phyloP scores from a whole-genome alignment of 768 basidiomycete species.

The Agrocybe praecox region DNA sequence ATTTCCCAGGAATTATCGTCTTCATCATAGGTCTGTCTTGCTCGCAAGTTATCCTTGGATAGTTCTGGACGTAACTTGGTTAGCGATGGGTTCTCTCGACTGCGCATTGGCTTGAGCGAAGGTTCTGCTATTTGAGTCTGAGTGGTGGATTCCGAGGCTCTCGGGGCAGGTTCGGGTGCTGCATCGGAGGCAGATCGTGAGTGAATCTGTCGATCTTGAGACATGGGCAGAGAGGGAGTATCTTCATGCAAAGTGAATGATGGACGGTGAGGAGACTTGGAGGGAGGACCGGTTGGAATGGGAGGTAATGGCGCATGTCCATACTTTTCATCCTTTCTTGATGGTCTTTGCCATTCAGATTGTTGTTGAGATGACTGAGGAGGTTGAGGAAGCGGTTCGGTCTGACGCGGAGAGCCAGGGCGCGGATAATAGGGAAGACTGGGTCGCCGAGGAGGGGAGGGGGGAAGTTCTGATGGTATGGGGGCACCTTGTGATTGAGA shows the following conservation, averaged over 20 bases:
- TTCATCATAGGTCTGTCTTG: constrained; percentile 18
- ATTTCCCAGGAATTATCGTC: constrained; percentile 22
- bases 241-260: constrained; percentile 41
- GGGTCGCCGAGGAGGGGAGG: constrained; percentile 42
- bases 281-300: constrained; percentile 35
- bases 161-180: constrained; percentile 42
- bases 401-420: constrained; percentile 37
- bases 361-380: constrained; percentile 12
- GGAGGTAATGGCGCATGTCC: constrained; percentile 25
- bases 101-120: constrained; percentile 28
- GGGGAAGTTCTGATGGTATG: constrained; percentile 29
- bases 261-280: constrained; percentile 46
- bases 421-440: constrained; percentile 31
- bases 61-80: constrained; percentile 31
- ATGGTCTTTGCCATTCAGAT: constrained; percentile 19
- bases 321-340: constrained; percentile 31
- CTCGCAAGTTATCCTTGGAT: constrained; percentile 30
- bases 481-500: constrained; percentile 26
- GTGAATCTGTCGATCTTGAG: constrained; percentile 35
- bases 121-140: constrained; percentile 28
- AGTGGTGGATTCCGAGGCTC: constrained; percentile 38
- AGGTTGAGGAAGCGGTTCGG: constrained; percentile 35
- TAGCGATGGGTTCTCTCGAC: constrained; percentile 26
- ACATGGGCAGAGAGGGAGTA: constrained; percentile 27
- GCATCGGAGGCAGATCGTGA: constrained; percentile 54